A percentile compares a stretch with the other conserved stretches of the same genome.
Evolutionary conservation across 306 rosid species (phyloP).

Genomic region (Boehmeria nivea): DNA sequence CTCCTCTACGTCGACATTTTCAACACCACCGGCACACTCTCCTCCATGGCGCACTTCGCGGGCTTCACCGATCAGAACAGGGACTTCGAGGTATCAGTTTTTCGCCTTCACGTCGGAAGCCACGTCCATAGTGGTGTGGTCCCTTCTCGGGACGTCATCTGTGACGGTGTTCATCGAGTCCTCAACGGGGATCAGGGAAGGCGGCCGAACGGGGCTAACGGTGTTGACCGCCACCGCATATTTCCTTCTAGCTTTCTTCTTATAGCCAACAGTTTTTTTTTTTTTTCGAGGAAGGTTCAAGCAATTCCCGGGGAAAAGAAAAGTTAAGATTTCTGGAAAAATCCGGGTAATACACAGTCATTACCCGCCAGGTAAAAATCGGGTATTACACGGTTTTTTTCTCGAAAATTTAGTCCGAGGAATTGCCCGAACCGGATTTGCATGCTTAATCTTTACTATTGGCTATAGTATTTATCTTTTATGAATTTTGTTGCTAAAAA

Average conservation of each 20-base stretch:
- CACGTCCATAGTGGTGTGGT: slow-evolving; percentile 81
- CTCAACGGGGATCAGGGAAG: slow-evolving; percentile 92
- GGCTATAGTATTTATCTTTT: too few species aligned
- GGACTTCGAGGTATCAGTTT: slow-evolving; percentile 77
- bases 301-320: too few species aligned
- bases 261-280: too few species aligned
- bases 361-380: too few species aligned
- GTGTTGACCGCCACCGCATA: slow-evolving; percentile 67
- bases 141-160: slow-evolving; percentile 77
- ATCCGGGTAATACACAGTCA: too few species aligned
- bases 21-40: slow-evolving; percentile 81
- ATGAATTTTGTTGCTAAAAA: too few species aligned
- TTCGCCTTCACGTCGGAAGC: slow-evolving; percentile 98
- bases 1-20: slow-evolving; percentile 82
- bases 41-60: slow-evolving; percentile 92
- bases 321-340: too few species aligned
- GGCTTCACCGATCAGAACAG: slow-evolving; percentile 70
- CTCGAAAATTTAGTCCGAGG: too few species aligned
- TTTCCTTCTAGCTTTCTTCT: slow-evolving; percentile 67
- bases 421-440: too few species aligned
- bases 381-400: too few species aligned
- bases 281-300: too few species aligned
- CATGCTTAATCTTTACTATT: too few species aligned
- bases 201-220: slow-evolving; percentile 85
- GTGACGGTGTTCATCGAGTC: slow-evolving; percentile 87